Evolutionary conservation across 495 filamentous ascomycete genomes (phyloP).

Genomic region (Penicillium subrubescens): DNA sequence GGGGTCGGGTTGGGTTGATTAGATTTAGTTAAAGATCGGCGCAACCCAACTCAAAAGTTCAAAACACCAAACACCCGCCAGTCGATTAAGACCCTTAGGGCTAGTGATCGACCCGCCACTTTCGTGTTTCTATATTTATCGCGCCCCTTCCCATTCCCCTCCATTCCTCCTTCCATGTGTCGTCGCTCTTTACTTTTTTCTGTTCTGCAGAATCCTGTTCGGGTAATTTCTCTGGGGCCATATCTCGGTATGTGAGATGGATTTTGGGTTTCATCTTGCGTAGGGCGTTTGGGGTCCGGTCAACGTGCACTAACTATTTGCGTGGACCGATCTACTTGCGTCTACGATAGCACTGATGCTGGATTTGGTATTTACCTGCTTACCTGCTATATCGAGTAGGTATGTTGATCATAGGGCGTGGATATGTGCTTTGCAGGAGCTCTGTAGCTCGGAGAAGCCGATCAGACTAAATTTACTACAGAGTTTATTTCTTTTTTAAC

Average conservation of each 20-base stretch:
- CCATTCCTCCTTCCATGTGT: background rate
- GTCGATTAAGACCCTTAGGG: background rate
- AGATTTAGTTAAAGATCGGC: background rate
- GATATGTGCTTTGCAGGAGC: background rate
- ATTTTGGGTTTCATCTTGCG: background rate
- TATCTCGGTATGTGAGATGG: background rate
- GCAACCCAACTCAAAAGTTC: background rate
- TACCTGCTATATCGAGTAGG: background rate
- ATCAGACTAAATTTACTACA: background rate
- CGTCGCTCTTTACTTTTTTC: background rate
- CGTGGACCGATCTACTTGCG: background rate
- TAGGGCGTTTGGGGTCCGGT: background rate
- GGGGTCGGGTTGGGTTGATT: background rate
- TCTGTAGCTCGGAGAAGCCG: background rate
- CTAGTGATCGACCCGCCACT: conserved; percentile 7
- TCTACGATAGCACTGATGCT: background rate
- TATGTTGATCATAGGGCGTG: background rate
- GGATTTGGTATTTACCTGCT: background rate
- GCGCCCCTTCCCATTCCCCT: background rate
- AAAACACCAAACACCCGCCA: background rate
- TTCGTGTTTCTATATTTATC: conserved; percentile 7
- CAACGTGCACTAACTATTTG: background rate
- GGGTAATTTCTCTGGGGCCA: background rate
- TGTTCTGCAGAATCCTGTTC: background rate
- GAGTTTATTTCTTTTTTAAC: background rate